A percentile compares a stretch with the other conserved stretches of the same genome.
phyloP scores from a whole-genome alignment of 176 grass and related monocot species.

The Otatea glauca region DNA sequence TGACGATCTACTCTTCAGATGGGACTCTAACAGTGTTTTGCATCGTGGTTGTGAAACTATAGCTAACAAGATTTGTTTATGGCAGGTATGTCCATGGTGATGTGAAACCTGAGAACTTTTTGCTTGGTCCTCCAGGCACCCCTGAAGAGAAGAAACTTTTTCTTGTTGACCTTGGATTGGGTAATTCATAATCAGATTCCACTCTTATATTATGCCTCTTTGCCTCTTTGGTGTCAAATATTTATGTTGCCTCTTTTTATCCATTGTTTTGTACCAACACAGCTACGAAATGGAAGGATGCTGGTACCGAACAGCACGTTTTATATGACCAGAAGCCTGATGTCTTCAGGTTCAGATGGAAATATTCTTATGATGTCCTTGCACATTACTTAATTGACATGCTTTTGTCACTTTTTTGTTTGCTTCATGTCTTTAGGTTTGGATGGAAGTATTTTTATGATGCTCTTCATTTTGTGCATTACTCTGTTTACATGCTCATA shows the following conservation, averaged over 20 bases:
- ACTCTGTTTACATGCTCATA: background rate
- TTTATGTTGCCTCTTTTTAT: constrained; percentile 36
- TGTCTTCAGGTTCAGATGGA: constrained; percentile 70
- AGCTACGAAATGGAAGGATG: constrained; percentile 87
- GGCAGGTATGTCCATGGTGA: constrained; percentile 92
- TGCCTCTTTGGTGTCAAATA: constrained; percentile 18
- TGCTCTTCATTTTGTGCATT: constrained; percentile 26
- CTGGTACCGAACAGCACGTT: constrained; percentile 58
- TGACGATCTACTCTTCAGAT: constrained; percentile 28
- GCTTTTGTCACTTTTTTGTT: constrained; percentile 25
- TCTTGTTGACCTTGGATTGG: constrained; percentile 98
- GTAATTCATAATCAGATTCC: constrained; percentile 61
- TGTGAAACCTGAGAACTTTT: constrained; percentile 96
- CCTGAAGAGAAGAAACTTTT: constrained; percentile 94
- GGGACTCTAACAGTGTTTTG: background rate
- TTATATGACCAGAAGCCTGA: constrained; percentile 70
- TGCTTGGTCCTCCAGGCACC: constrained; percentile 86
- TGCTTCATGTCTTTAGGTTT: constrained; percentile 60
- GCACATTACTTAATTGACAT: constrained; percentile 19
- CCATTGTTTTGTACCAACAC: constrained; percentile 33
- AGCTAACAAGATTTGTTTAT: constrained; percentile 50
- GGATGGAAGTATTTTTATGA: background rate
- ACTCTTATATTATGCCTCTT: constrained; percentile 18
- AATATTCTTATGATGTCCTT: constrained; percentile 6
- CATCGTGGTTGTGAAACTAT: constrained; percentile 22